Conservation (phyloP, 768 basidiomycete genomes). For the Tulasnella sp. region DNA sequence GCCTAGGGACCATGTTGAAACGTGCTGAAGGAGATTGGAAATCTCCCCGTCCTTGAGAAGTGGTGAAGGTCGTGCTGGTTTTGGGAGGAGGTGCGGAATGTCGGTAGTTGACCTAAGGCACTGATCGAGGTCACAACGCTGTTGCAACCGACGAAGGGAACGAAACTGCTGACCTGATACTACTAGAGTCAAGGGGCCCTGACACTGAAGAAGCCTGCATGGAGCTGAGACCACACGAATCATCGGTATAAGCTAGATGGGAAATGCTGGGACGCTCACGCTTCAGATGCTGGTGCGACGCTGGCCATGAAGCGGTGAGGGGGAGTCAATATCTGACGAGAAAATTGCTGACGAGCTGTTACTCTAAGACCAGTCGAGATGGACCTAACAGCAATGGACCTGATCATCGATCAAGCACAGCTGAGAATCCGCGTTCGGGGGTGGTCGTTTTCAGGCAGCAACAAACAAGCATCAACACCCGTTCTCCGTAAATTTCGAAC, state of each 20-base stretch:
- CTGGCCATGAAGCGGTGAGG: neutral
- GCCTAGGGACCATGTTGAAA: neutral
- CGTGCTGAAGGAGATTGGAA: neutral
- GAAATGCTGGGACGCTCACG: neutral
- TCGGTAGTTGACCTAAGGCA: neutral
- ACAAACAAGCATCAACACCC: neutral
- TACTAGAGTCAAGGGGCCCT: neutral
- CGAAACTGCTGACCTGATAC: neutral
- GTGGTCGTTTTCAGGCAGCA: neutral
- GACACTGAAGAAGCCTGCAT: neutral
- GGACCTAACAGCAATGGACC: neutral
- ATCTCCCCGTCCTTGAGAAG: neutral
- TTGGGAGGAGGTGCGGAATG: neutral
- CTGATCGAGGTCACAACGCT: neutral
- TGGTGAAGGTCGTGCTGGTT: neutral
- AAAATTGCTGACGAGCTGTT: neutral
- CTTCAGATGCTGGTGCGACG: neutral
- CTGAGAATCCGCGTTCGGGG: neutral
- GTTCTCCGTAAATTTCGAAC: neutral
- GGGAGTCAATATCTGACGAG: neutral
- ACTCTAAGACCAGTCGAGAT: neutral
- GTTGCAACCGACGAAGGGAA: neutral
- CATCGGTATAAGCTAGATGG: no score
- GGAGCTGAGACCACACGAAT: neutral
- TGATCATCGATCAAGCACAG: neutral